Conservation (phyloP, 2,329 filamentous ascomycete genomes). For the Hymenoscyphus scutula region DNA sequence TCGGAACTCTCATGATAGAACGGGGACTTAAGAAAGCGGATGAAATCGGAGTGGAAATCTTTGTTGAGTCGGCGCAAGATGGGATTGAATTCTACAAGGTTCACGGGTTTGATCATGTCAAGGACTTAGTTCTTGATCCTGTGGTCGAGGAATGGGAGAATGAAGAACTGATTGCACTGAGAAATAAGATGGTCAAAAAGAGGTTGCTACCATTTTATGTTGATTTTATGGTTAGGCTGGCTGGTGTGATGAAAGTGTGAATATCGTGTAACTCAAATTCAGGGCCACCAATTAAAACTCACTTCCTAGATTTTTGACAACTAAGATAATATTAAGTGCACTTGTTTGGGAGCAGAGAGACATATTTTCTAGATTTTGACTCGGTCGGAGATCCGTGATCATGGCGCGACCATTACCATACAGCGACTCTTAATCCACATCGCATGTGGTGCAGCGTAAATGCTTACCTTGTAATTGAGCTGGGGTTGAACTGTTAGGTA, state of each 20-base stretch:
- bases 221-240: background rate
- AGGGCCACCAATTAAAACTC: no score
- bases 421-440: no score
- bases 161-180: background rate
- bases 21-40: constrained; percentile 2
- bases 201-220: background rate
- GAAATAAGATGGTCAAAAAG: background rate
- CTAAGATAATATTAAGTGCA: no score
- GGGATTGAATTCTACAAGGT: background rate
- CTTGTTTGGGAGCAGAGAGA: no score
- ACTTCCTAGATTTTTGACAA: no score
- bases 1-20: constrained; percentile 4
- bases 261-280: no score
- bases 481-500: no score
- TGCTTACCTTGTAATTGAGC: no score
- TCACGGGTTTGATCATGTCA: background rate
- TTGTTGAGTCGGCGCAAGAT: constrained; percentile 3
- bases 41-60: background rate
- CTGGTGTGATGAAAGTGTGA: background rate
- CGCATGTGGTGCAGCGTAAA: no score
- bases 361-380: no score
- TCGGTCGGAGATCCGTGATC: no score
- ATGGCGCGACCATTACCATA: no score
- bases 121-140: background rate
- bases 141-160: background rate